Evolutionary conservation across 441 rosid species (phyloP).

Genomic region (Gossypium davidsonii): DNA sequence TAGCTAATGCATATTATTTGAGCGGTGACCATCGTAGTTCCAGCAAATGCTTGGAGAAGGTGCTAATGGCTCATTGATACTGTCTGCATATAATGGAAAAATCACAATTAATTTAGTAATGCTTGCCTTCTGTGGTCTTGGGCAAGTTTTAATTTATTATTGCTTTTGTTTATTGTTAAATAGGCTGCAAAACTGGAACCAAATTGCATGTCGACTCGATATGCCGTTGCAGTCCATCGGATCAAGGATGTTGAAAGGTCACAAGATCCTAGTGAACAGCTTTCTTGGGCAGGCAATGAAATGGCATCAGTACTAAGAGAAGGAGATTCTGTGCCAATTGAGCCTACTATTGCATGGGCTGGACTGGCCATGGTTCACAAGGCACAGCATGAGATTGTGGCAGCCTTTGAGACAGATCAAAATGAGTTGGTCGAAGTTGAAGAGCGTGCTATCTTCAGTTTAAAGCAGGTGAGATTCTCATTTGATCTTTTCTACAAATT

Average conservation of each 20-base stretch:
- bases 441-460: conserved; percentile 68
- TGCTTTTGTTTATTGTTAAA: conserved; percentile 14
- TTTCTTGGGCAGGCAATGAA: conserved; percentile 89
- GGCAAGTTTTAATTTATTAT: neutral
- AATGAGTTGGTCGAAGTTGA: conserved; percentile 57
- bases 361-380: conserved; percentile 94
- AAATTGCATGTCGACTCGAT: conserved; percentile 85
- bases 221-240: conserved; percentile 83
- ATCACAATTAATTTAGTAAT: neutral
- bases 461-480: conserved; percentile 62
- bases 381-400: conserved; percentile 78
- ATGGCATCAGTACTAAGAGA: conserved; percentile 93
- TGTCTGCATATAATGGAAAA: conserved; percentile 8
- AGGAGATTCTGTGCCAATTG: conserved; percentile 72
- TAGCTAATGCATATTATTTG: conserved; percentile 69
- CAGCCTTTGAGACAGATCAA: conserved; percentile 61
- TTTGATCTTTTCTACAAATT: neutral
- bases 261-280: conserved; percentile 83
- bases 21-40: conserved; percentile 79
- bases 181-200: conserved; percentile 93
- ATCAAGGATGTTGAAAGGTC: conserved; percentile 88
- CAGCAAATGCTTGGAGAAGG: conserved; percentile 98
- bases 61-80: conserved; percentile 53
- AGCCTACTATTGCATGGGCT: conserved; percentile 78
- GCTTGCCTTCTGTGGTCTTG: conserved; percentile 3